Percentiles rank a stretch among this genome's conserved stretches.
Evolutionary conservation across 1,284 basidiomycete species (phyloP).

Genomic region (Leucoagaricus sp.): DNA sequence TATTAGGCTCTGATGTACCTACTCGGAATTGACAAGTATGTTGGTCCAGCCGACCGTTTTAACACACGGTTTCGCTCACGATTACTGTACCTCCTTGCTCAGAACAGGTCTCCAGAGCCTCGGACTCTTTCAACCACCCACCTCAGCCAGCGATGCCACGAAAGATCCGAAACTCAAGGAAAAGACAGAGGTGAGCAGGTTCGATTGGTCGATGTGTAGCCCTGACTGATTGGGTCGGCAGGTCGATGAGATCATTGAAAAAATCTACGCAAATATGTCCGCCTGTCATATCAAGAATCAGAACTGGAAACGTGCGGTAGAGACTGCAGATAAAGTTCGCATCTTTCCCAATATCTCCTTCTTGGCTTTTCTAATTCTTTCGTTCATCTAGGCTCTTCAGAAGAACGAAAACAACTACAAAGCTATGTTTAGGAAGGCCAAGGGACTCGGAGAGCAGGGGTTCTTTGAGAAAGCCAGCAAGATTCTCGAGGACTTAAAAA

Average conservation of each 20-base stretch:
- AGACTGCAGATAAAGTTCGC: constrained; percentile 72
- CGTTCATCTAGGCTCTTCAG: constrained; percentile 53
- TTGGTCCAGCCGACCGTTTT: constrained; percentile 5
- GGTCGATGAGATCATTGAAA: constrained; percentile 75
- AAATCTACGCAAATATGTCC: constrained; percentile 80
- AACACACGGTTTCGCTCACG: not conserved
- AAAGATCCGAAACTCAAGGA: constrained; percentile 44
- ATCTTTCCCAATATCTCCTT: not conserved
- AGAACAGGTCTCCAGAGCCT: constrained; percentile 56
- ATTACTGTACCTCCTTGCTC: not conserved
- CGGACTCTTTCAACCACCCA: constrained; percentile 37
- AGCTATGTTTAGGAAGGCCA: constrained; percentile 78
- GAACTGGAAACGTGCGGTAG: constrained; percentile 75
- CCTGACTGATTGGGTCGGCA: constrained; percentile 28
- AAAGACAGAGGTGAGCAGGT: constrained; percentile 49
- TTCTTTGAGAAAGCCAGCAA: constrained; percentile 71
- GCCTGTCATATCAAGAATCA: constrained; percentile 75
- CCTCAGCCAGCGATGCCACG: constrained; percentile 34
- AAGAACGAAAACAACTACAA: constrained; percentile 77
- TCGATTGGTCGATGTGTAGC: not conserved
- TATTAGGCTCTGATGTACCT: constrained; percentile 67
- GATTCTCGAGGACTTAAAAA: constrained; percentile 62
- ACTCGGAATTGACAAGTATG: constrained; percentile 72
- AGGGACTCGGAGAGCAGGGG: constrained; percentile 72
- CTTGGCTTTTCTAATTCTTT: not conserved